Base-by-base conservation (phyloP, 2,329 filamentous ascomycete genomes). In the Ilyonectria destructans region DNA sequence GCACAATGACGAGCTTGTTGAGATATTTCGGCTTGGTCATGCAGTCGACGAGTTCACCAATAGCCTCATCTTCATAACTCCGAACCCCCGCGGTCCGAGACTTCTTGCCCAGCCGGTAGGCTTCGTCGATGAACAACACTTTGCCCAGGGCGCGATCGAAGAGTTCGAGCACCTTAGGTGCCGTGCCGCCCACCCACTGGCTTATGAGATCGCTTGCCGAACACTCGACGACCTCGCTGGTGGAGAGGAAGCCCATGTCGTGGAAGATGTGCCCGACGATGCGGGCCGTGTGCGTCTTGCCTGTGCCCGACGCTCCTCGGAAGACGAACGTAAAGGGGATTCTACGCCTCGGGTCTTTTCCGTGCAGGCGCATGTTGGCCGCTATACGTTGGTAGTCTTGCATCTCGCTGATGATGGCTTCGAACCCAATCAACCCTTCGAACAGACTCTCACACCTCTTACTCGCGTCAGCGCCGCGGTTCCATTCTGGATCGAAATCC, bases 241-340 rank as follows among this genome's bases (percentile, higher is more conserved):
- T 82, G 0, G 87, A 79, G 0, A 94, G 80, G 58, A 93, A 87
- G 0, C 91, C 90, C 84, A 93, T 88, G 74, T 93, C 88, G 74
- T 92, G 93, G 74, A 87, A 93, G 0, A 93, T 81, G 69, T 92
- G 86, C 4, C 91, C 91, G 84, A 93, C 91, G 65, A 89, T 90
- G 46, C 85, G 81, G 0, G 92, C 92, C 0, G 83, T 92, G 0
- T 88, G 89, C 0, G 91, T 93, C 74, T 93, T 93, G 0, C 91
- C 91, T 0, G 91, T 93, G 0, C 88, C 89, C 37, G 89, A 88
- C 1, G 75, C 75, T 0, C 90, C 90, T 4, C 86, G 84, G 80
- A 92, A 92, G 0, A 92, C 74, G 71, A 91, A 92, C 61, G 86
- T 90, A 74, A 90, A 90, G 0, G 90, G 89, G 0, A 91, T 82